Conservation (phyloP, 352 stramenopile genomes). For the Phytopythium montanum region DNA sequence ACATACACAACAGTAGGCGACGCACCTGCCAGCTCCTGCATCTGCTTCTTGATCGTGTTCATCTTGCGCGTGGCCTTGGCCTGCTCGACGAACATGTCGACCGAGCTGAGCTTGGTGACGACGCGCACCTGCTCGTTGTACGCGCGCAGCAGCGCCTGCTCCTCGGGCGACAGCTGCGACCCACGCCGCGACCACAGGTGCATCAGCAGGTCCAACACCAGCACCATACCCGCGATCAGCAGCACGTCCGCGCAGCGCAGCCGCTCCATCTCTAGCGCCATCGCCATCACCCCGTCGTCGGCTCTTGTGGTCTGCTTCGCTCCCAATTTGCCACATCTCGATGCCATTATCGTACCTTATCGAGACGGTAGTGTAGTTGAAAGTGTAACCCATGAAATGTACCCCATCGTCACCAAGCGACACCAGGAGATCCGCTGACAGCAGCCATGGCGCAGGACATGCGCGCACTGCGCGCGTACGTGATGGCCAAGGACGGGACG, state of each 20-base stretch:
- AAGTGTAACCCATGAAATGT: background rate
- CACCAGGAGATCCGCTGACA: background rate
- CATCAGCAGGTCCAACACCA: constrained; percentile 47
- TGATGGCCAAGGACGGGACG: constrained; percentile 81
- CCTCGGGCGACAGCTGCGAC: constrained; percentile 44
- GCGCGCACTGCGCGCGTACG: constrained; percentile 65
- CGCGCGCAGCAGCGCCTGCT: constrained; percentile 50
- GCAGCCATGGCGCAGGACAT: constrained; percentile 67
- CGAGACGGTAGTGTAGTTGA: background rate
- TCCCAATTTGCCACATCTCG: background rate
- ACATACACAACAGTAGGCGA: constrained; percentile 1
- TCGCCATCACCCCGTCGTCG: constrained; percentile 9
- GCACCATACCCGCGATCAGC: constrained; percentile 52
- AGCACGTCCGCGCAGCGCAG: constrained; percentile 75
- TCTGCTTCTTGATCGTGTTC: constrained; percentile 83
- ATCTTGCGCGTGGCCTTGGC: constrained; percentile 84
- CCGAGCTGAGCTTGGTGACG: constrained; percentile 81
- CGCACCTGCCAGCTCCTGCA: constrained; percentile 74
- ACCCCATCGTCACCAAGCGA: background rate
- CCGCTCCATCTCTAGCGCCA: constrained; percentile 39
- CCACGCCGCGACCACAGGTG: constrained; percentile 49
- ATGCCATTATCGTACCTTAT: constrained; percentile 10
- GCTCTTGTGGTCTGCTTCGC: background rate
- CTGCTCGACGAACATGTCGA: constrained; percentile 88
- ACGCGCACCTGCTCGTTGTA: constrained; percentile 81